phyloP scores from a whole-genome alignment of 2,329 filamentous ascomycete species.

The Alternaria angustiovoidea region DNA sequence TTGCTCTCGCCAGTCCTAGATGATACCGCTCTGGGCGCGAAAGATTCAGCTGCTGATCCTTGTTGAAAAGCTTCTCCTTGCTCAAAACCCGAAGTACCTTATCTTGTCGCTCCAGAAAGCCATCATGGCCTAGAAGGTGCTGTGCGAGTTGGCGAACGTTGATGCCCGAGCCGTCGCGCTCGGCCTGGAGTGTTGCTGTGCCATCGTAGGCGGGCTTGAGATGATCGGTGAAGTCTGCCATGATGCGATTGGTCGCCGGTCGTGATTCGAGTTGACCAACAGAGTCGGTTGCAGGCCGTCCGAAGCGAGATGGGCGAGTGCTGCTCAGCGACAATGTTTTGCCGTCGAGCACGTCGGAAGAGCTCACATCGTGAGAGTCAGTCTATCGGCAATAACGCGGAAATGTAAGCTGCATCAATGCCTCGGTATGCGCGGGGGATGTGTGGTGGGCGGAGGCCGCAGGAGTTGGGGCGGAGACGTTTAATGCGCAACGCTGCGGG shows the following conservation, averaged over 20 bases:
- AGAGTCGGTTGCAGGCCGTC: conserved; percentile 12
- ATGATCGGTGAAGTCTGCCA: conserved; percentile 60
- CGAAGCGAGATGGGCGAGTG: conserved; percentile 3
- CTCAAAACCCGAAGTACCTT: conserved; percentile 57
- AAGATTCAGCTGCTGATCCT: conserved; percentile 60
- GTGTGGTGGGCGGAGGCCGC: neutral
- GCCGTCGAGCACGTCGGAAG: neutral
- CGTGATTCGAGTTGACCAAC: neutral
- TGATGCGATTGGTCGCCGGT: conserved; percentile 28
- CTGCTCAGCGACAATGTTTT: conserved; percentile 3
- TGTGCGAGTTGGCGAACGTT: conserved; percentile 55
- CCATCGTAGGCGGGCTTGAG: conserved; percentile 59
- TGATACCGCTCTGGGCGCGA: conserved; percentile 62
- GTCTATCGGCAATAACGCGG: conserved; percentile 18
- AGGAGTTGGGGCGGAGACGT: neutral
- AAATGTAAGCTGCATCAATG: conserved; percentile 9
- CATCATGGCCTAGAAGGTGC: conserved; percentile 58
- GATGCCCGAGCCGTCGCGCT: conserved; percentile 57
- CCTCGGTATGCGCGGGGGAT: conserved; percentile 23
- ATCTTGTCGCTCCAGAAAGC: conserved; percentile 59
- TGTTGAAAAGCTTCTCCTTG: conserved; percentile 59
- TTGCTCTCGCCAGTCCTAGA: conserved; percentile 61
- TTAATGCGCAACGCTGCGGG: conserved; percentile 23
- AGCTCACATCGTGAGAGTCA: conserved; percentile 10
- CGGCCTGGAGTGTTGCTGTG: conserved; percentile 55